A percentile compares a stretch with the other conserved stretches of the same genome.
phyloP scores from a whole-genome alignment of 179 eudicot genomes.

The Vitellaria paradoxa region DNA sequence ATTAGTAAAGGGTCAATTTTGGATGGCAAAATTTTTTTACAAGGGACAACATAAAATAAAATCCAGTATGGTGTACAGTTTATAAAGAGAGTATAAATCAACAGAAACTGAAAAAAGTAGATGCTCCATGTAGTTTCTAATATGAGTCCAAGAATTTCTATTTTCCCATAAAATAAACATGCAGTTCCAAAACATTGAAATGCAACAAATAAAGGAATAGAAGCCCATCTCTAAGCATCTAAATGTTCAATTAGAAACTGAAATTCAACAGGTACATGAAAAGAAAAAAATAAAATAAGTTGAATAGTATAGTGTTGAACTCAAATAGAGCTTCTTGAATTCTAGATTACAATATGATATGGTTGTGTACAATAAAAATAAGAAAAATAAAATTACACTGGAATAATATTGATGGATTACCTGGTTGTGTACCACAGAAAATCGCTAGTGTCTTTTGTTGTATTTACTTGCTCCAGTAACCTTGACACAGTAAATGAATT shows the following conservation, averaged over 20 bases:
- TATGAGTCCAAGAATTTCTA: not conserved
- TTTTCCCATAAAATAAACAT: not conserved
- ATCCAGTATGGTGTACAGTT: not conserved
- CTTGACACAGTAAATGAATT: conserved; percentile 27
- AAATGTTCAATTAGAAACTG: not conserved
- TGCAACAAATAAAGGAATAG: not conserved
- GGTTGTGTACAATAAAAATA: not conserved
- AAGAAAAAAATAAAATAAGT: not conserved
- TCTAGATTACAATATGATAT: not conserved
- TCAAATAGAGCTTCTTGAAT: not conserved
- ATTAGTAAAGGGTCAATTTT: not conserved
- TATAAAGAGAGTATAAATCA: not conserved
- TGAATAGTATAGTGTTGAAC: not conserved
- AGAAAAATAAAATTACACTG: too few relatives aligned
- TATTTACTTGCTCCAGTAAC: conserved; percentile 50
- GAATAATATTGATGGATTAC: conserved; percentile 18
- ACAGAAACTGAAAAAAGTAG: not conserved
- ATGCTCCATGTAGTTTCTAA: not conserved
- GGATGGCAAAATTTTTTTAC: not conserved
- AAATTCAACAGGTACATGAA: not conserved
- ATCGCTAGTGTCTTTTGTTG: conserved; percentile 47
- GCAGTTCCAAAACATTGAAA: not conserved
- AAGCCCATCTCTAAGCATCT: not conserved
- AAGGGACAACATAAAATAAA: not conserved
- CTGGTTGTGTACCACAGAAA: conserved; percentile 54